phyloP scores from a whole-genome alignment of 495 filamentous ascomycete genomes.

The Penicillium coprophilum region DNA sequence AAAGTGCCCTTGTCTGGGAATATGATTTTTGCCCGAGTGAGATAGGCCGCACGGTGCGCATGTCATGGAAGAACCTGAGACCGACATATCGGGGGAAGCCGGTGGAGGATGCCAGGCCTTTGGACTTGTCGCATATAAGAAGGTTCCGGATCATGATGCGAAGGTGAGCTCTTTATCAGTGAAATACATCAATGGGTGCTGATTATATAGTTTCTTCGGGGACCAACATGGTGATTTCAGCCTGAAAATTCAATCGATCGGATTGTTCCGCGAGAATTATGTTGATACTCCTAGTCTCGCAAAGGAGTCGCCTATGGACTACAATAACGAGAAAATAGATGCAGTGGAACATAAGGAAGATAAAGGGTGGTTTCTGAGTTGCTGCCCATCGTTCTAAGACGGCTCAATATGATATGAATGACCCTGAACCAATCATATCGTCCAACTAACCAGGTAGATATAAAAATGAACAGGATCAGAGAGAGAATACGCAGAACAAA shows the following conservation, averaged over 20 bases:
- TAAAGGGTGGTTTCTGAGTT: background rate
- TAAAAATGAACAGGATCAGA: background rate
- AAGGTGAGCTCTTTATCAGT: conserved; percentile 53
- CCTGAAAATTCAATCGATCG: conserved; percentile 55
- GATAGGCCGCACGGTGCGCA: conserved; percentile 34
- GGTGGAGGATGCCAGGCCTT: conserved; percentile 50
- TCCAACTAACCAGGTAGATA: background rate
- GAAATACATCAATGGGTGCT: background rate
- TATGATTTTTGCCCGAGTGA: conserved; percentile 30
- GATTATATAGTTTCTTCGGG: conserved; percentile 65
- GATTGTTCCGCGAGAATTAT: conserved; percentile 35
- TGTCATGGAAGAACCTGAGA: conserved; percentile 62
- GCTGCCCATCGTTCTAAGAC: conserved; percentile 1
- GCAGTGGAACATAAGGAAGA: background rate
- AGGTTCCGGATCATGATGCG: conserved; percentile 73
- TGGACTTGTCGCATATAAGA: conserved; percentile 60
- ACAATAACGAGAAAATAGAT: background rate
- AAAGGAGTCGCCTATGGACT: background rate
- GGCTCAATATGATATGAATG: background rate
- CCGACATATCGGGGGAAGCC: conserved; percentile 71
- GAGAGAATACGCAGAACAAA: no score
- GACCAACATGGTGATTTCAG: conserved; percentile 68
- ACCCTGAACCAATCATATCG: background rate
- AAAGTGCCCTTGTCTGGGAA: conserved; percentile 58
- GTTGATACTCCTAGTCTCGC: conserved; percentile 15